Evolutionary conservation across 805 yeast genomes (phyloP).

Genomic region (Saturnispora bothae): DNA sequence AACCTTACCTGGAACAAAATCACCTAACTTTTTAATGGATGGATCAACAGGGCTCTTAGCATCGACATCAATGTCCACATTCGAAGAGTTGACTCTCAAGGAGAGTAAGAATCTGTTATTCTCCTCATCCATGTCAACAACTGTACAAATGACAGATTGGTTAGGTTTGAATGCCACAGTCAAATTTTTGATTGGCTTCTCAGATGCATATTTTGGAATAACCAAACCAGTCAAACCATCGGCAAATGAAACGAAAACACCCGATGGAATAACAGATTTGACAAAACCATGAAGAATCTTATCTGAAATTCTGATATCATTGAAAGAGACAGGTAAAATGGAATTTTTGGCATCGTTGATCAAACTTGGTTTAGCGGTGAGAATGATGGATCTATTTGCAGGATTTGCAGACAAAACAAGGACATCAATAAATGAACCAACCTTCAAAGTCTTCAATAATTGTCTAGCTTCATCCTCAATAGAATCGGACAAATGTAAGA

Average conservation of each 20-base stretch:
- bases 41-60: slow-evolving; percentile 52
- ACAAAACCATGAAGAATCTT: slow-evolving; percentile 60
- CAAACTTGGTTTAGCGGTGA: slow-evolving; percentile 57
- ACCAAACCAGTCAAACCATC: slow-evolving; percentile 76
- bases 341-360: slow-evolving; percentile 47
- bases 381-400: slow-evolving; percentile 47
- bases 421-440: slow-evolving; percentile 51
- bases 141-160: slow-evolving; percentile 64
- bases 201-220: slow-evolving; percentile 59
- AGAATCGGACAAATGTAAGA: slow-evolving; percentile 71
- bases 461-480: slow-evolving; percentile 66
- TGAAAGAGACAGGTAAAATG: slow-evolving; percentile 47
- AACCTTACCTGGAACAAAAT: slow-evolving; percentile 47
- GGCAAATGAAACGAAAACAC: slow-evolving; percentile 76
- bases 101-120: slow-evolving; percentile 64
- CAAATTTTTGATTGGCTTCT: slow-evolving; percentile 42
- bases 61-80: slow-evolving; percentile 16
- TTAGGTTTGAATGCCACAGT: slow-evolving; percentile 43
- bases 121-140: slow-evolving; percentile 57
- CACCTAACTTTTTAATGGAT: slow-evolving; percentile 36
- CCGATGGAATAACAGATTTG: slow-evolving; percentile 65
- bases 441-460: slow-evolving; percentile 45
- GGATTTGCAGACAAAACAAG: slow-evolving; percentile 59
- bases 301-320: slow-evolving; percentile 44
- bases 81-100: slow-evolving; percentile 22